Percentiles rank a stretch among this genome's conserved stretches.
phyloP scores from a whole-genome alignment of 768 basidiomycete genomes.

The Leccinum variicolor region DNA sequence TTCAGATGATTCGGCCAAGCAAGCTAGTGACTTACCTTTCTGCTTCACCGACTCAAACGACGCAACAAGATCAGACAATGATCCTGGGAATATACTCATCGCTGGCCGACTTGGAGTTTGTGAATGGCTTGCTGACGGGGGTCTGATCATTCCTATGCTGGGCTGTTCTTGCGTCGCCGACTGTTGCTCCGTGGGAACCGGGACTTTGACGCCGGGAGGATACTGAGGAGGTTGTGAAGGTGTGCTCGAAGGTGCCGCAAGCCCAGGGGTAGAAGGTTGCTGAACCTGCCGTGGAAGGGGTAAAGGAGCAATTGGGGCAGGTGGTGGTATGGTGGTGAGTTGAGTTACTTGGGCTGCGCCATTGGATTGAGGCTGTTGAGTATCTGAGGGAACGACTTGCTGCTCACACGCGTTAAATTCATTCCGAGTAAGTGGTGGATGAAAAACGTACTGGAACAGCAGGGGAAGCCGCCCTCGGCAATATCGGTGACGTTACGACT shows the following conservation, averaged over 20 bases:
- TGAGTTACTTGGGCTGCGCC: slow-evolving; percentile 28
- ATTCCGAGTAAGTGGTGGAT: slow-evolving; percentile 7
- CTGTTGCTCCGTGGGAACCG: slow-evolving; percentile 42
- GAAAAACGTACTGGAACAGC: slow-evolving; percentile 38
- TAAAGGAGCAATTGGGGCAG: slow-evolving; percentile 39
- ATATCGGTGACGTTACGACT: slow-evolving; percentile 42
- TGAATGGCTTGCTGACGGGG: slow-evolving; percentile 50
- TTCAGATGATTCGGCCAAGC: background rate
- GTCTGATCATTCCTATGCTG: slow-evolving; percentile 44
- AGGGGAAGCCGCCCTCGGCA: slow-evolving; percentile 41
- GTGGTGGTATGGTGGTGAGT: slow-evolving; percentile 27
- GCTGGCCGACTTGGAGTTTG: slow-evolving; percentile 38
- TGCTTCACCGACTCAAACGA: slow-evolving; percentile 97
- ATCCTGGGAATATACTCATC: slow-evolving; percentile 68
- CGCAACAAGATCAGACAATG: slow-evolving; percentile 86
- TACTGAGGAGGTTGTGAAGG: slow-evolving; percentile 46
- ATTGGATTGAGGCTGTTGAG: slow-evolving; percentile 38
- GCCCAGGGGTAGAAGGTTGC: slow-evolving; percentile 32
- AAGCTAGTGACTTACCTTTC: slow-evolving; percentile 61
- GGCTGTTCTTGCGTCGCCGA: slow-evolving; percentile 30
- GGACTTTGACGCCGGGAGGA: slow-evolving; percentile 67
- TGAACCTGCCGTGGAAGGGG: slow-evolving; percentile 50
- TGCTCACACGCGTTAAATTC: slow-evolving; percentile 26
- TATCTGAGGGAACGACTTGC: slow-evolving; percentile 37
- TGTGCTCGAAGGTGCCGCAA: slow-evolving; percentile 9